Conservation (phyloP, 75 land plant species). For the Pseudotsuga menziesii region DNA sequence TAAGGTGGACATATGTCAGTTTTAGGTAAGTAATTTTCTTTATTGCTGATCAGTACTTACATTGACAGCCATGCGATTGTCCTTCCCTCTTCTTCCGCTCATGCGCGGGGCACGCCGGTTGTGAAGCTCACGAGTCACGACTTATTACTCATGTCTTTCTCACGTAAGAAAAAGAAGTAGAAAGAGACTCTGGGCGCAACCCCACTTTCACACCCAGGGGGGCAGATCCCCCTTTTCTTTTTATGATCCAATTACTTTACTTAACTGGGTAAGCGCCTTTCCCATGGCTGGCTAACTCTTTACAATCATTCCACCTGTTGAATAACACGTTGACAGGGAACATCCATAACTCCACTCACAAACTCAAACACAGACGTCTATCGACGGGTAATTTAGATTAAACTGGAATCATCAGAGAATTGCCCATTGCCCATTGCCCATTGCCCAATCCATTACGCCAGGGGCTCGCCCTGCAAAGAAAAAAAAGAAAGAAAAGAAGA, state of each 20-base stretch:
- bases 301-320: not conserved
- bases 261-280: not conserved
- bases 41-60: not conserved
- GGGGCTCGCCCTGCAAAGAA: too few relatives aligned
- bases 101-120: constrained; percentile 5
- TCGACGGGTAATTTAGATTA: not conserved
- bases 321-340: not conserved
- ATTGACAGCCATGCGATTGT: constrained; percentile 4
- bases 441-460: too few relatives aligned
- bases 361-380: not conserved
- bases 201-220: too few relatives aligned
- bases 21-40: not conserved
- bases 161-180: too few relatives aligned
- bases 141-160: too few relatives aligned
- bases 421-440: too few relatives aligned
- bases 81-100: not conserved
- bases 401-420: too few relatives aligned
- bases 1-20: not conserved
- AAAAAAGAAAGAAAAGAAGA: too few relatives aligned
- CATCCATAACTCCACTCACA: not conserved
- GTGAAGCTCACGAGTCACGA: not conserved
- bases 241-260: not conserved
- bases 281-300: not conserved
- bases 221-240: not conserved
- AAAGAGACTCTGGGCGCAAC: too few relatives aligned